Evolutionary conservation across 257 asterid species (phyloP), one percentile per base, ranked within the genome.

Genomic region (Lithospermum erythrorhizon): DNA sequence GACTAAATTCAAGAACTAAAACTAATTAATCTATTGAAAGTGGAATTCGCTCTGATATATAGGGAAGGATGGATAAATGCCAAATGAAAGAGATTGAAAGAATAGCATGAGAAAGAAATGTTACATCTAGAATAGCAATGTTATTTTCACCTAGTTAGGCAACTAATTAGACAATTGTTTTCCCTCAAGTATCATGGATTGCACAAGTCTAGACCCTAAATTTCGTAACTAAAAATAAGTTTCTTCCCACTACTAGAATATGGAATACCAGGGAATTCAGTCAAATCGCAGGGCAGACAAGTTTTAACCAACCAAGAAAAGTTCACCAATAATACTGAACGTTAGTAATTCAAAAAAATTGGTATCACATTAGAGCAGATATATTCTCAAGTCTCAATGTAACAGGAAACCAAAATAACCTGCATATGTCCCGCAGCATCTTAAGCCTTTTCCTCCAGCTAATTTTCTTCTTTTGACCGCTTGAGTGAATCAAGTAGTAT

Each of bases 391-490:
- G 45, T 25, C 15, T 24, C 61, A 29, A 63, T 35, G 27, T 25
- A 59, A 20, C 6, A 53, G 54, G 57, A 59, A 15, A 68, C 55
- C 29, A 19, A 67, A 70, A 83, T 65, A 67, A 93, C 98, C 98
- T 86, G 98, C 98, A 89, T 69, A 93, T 86, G 79, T 93, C 98
- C 45, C 98, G 94, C 61, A 93, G 80, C 95, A 93, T 93, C 80
- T 83, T 88, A 72, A 93, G 82, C 74, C 72, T 86, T 76, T 87
- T 80, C 71, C 96, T 86, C 97, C 97, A 86, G 79, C 75, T 86
- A 49, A 86, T 78, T 77, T 76, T 84, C 83, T 86, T 89, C 80
- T 89, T 93, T 78, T 86, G 97, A 69, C 97, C 96, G 65, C 98
- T 89, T 60, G 79, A 68, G 73, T 93, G 96, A 68, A 93, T 83